These are phyloP conservation scores for Sparassis latifolia DNA, from an alignment of 1,284 basidiomycete genomes.

Conservation along the genomic window DNA sequence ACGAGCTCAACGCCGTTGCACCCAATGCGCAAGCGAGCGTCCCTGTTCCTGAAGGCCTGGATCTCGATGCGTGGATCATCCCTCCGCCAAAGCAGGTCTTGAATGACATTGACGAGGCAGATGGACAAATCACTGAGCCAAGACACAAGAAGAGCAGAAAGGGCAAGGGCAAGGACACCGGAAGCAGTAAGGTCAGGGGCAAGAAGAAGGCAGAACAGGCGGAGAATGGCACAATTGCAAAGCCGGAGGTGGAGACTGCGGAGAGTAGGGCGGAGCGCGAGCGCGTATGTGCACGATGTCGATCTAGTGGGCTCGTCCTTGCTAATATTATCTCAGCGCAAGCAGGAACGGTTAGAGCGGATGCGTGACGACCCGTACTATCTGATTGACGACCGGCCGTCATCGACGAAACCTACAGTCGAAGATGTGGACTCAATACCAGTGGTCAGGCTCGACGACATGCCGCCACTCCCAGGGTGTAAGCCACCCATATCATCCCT, in stretches of 20 bases:
- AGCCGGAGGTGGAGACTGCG: slow-evolving; percentile 39
- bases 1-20: slow-evolving; percentile 86
- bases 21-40: slow-evolving; percentile 76
- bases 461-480: slow-evolving; percentile 46
- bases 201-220: slow-evolving; percentile 36
- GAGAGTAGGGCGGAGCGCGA: slow-evolving; percentile 56
- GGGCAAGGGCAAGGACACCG: slow-evolving; percentile 37
- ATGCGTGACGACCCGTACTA: slow-evolving; percentile 85
- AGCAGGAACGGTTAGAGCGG: slow-evolving; percentile 67
- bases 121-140: slow-evolving; percentile 21
- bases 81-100: slow-evolving; percentile 45
- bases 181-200: slow-evolving; percentile 23
- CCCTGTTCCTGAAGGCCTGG: slow-evolving; percentile 74
- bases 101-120: slow-evolving; percentile 22
- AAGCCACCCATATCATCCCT: slow-evolving; percentile 6
- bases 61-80: slow-evolving; percentile 83
- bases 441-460: slow-evolving; percentile 71
- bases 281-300: slow-evolving; percentile 35
- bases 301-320: not conserved
- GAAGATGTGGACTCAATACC: slow-evolving; percentile 83
- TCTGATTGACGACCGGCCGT: slow-evolving; percentile 57
- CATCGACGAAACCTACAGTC: slow-evolving; percentile 26
- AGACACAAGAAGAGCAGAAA: slow-evolving; percentile 41
- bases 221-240: slow-evolving; percentile 23
- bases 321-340: slow-evolving; percentile 41